Evolutionary conservation across 73 alveolate species (phyloP).

Genomic region (Durusdinium trenchii): DNA sequence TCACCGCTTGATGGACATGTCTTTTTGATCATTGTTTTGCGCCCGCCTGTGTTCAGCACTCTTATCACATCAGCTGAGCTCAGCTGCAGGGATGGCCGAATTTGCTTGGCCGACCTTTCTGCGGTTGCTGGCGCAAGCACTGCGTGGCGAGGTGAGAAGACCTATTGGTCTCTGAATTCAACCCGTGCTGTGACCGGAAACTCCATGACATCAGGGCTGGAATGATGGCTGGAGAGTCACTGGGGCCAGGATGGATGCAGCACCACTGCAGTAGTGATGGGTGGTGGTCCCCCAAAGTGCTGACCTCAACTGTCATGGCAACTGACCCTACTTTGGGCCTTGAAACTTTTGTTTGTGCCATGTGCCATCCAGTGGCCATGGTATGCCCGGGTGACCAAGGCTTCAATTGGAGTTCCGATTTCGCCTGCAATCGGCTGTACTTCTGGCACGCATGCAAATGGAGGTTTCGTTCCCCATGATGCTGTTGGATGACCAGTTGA

Average conservation of each 20-base stretch:
- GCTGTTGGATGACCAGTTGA: neutral
- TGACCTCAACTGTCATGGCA: neutral
- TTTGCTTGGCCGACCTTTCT: conserved; percentile 60
- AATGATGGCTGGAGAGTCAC: neutral
- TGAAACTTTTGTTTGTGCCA: neutral
- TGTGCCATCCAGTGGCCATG: neutral
- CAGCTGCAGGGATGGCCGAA: conserved; percentile 59
- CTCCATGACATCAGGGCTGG: neutral
- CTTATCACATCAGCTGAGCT: neutral
- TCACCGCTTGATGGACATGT: neutral
- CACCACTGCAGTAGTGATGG: neutral
- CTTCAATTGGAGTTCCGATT: conserved; percentile 71
- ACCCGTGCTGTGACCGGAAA: neutral
- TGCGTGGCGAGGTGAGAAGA: conserved; percentile 40
- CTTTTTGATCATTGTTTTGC: neutral
- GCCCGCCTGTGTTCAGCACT: neutral
- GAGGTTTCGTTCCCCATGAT: neutral
- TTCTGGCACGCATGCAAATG: conserved; percentile 54
- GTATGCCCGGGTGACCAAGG: conserved; percentile 1
- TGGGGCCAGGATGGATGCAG: conserved; percentile 30
- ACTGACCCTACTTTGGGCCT: neutral
- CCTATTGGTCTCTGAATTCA: neutral
- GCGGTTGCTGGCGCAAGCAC: conserved; percentile 56
- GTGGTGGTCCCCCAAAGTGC: neutral
- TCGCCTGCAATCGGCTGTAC: conserved; percentile 76